A percentile compares a stretch with the other conserved stretches of the same genome.
Evolutionary conservation across 371 early-diverging fungal species (phyloP).

Genomic region (Mortierella sp.): DNA sequence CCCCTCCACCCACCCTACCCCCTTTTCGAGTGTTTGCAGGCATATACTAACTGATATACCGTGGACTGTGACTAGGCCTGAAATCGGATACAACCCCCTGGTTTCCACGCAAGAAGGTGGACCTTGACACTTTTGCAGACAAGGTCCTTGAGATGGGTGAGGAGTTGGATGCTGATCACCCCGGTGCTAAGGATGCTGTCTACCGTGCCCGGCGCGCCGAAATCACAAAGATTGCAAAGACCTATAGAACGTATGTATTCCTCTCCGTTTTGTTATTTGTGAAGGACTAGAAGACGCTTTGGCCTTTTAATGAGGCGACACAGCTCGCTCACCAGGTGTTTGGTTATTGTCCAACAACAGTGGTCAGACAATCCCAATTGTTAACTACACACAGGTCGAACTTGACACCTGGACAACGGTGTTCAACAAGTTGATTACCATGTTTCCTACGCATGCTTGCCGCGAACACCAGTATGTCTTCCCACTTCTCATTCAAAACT

Average conservation of each 20-base stretch:
- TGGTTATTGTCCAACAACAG: no score
- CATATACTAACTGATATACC: conserved; percentile 10
- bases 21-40: background rate
- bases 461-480: conserved; percentile 94
- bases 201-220: conserved; percentile 90
- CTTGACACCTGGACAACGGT: conserved; percentile 89
- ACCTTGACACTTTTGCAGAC: conserved; percentile 93
- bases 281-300: no score
- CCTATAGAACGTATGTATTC: conserved; percentile 74
- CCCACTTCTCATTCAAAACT: conserved; percentile 91
- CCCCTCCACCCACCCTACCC: background rate
- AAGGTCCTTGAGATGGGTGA: conserved; percentile 94
- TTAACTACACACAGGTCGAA: conserved; percentile 88
- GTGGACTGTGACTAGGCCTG: background rate
- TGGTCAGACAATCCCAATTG: conserved; percentile 84
- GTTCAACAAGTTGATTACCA: conserved; percentile 76
- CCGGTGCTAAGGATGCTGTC: conserved; percentile 89
- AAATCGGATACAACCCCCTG: conserved; percentile 80
- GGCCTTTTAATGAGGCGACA: no score
- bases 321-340: no score
- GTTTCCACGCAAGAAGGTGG: conserved; percentile 95
- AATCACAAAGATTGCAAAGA: conserved; percentile 89
- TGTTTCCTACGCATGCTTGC: conserved; percentile 92
- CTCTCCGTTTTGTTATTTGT: background rate
- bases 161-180: conserved; percentile 92